Percentiles rank a stretch among this genome's conserved stretches.
These are phyloP conservation scores for Podosphaera xanthii DNA, from an alignment of 2,329 filamentous ascomycete species.

Conservation along the genomic window DNA sequence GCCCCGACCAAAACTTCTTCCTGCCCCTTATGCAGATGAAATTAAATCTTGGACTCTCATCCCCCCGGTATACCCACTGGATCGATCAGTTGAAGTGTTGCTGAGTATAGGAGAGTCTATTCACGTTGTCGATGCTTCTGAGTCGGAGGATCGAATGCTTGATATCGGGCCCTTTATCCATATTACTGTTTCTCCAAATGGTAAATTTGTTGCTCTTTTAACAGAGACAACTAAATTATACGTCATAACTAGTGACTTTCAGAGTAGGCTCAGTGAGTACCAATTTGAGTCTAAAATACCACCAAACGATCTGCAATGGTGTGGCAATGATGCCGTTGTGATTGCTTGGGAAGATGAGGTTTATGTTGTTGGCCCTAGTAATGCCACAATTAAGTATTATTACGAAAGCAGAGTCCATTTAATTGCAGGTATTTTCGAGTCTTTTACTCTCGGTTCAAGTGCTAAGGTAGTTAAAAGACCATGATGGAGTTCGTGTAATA, in stretches of 20 bases:
- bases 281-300: constrained; percentile 66
- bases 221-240: constrained; percentile 67
- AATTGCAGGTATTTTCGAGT: constrained; percentile 38
- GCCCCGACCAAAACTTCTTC: constrained; percentile 65
- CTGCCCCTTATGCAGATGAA: constrained; percentile 50
- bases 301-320: constrained; percentile 84
- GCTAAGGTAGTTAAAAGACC: constrained; percentile 21
- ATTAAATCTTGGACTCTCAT: constrained; percentile 81
- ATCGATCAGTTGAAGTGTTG: constrained; percentile 78
- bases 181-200: constrained; percentile 76
- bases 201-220: constrained; percentile 70
- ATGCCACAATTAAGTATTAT: constrained; percentile 53
- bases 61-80: constrained; percentile 69
- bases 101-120: constrained; percentile 69
- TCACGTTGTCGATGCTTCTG: constrained; percentile 65
- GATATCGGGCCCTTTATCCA: constrained; percentile 85
- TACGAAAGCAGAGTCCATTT: constrained; percentile 85
- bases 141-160: constrained; percentile 75
- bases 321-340: constrained; percentile 78
- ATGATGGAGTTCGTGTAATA: constrained; percentile 72
- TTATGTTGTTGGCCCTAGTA: constrained; percentile 71
- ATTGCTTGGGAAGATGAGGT: constrained; percentile 97
- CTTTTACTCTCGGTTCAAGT: background rate
- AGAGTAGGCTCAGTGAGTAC: constrained; percentile 77
- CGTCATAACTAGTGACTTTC: constrained; percentile 88